phyloP scores from a whole-genome alignment of 1,139 yeast genomes.

The Magnusiomyces suaveolens region DNA sequence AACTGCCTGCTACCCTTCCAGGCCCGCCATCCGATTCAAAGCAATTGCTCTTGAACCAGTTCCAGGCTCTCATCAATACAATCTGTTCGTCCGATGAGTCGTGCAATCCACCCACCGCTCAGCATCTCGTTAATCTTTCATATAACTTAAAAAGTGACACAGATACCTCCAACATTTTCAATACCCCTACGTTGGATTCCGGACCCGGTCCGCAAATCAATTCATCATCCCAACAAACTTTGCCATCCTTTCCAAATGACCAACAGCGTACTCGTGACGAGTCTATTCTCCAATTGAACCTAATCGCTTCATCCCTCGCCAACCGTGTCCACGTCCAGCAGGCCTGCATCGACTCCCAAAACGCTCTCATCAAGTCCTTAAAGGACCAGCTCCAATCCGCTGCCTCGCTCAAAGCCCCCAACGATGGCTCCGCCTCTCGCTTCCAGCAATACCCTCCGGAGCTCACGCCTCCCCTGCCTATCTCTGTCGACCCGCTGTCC shows the following conservation, averaged over 20 bases:
- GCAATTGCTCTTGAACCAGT: slow-evolving; percentile 18
- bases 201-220: background rate
- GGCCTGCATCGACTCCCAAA: slow-evolving; percentile 31
- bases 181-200: background rate
- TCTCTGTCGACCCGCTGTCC: background rate
- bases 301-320: slow-evolving; percentile 19
- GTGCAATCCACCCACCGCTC: background rate
- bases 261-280: no score
- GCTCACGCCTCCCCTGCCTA: no score
- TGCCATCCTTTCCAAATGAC: background rate
- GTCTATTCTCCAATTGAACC: no score
- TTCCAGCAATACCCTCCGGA: no score
- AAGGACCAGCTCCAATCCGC: slow-evolving; percentile 33
- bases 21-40: slow-evolving; percentile 22
- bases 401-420: slow-evolving; percentile 19
- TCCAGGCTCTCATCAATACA: background rate
- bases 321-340: slow-evolving; percentile 33
- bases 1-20: slow-evolving; percentile 13
- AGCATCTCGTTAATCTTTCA: no score
- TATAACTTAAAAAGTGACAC: no score
- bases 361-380: slow-evolving; percentile 30
- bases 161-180: no score
- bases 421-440: background rate
- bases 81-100: background rate
- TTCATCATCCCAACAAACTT: background rate